Conservation (phyloP, 1,284 basidiomycete genomes). For the Rhodotorula sp. region DNA sequence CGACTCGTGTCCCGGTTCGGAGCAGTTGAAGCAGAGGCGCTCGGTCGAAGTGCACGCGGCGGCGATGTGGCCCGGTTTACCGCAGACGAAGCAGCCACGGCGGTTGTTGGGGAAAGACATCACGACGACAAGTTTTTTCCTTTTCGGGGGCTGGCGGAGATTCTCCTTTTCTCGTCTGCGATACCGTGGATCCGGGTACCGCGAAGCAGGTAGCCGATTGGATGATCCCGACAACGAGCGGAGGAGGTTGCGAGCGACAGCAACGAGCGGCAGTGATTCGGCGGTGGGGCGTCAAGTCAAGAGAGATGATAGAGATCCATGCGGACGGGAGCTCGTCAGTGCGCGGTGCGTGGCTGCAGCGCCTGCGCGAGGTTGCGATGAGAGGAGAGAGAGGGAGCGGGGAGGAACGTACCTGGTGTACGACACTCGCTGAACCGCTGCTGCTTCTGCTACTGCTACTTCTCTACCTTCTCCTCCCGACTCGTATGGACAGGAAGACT, state of each 20-base stretch:
- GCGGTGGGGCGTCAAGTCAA: no score
- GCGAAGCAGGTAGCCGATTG: no score
- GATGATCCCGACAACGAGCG: not conserved
- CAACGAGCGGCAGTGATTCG: not conserved
- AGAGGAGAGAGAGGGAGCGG: not conserved
- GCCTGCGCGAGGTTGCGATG: not conserved
- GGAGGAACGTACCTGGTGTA: not conserved
- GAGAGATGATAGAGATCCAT: no score
- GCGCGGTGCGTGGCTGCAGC: not conserved
- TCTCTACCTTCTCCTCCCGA: conserved; percentile 14
- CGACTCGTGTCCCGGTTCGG: conserved; percentile 72
- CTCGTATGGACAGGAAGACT: conserved; percentile 2
- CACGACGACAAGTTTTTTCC: not conserved
- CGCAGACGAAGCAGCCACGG: conserved; percentile 33
- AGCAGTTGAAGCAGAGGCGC: conserved; percentile 45
- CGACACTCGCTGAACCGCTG: not conserved
- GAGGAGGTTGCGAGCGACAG: not conserved
- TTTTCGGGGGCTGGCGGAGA: no score
- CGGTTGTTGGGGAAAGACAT: conserved; percentile 28
- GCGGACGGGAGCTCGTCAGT: not conserved
- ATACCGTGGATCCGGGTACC: no score
- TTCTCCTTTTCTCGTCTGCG: no score
- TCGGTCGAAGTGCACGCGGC: conserved; percentile 47
- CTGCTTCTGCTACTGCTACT: conserved; percentile 11
- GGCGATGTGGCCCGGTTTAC: conserved; percentile 34